These are phyloP conservation scores for Fusarium humuli DNA, from an alignment of 2,329 filamentous ascomycete genomes.

Conservation along the genomic window DNA sequence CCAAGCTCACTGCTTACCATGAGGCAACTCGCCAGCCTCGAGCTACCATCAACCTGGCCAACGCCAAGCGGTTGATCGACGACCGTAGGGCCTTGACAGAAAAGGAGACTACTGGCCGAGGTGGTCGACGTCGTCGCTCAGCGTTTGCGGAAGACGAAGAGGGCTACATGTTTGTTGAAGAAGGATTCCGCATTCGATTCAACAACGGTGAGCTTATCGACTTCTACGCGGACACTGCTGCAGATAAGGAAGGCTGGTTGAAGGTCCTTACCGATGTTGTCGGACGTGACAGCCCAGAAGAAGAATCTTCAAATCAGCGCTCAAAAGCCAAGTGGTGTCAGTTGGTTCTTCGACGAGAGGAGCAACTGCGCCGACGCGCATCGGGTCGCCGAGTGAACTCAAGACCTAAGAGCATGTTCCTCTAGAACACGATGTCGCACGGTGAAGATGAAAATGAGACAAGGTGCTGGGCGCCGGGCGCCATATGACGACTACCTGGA, in stretches of 20 bases:
- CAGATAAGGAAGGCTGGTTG: slow-evolving; percentile 96
- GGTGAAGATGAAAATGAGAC: slow-evolving; percentile 35
- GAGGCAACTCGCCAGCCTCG: slow-evolving; percentile 95
- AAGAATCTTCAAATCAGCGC: slow-evolving; percentile 56
- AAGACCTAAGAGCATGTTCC: slow-evolving; percentile 68
- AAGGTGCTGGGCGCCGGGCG: slow-evolving; percentile 42
- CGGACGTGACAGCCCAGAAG: slow-evolving; percentile 65
- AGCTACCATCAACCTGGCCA: slow-evolving; percentile 95
- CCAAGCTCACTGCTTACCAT: slow-evolving; percentile 94
- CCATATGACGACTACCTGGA: slow-evolving; percentile 42
- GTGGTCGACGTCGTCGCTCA: slow-evolving; percentile 86
- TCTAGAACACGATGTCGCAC: slow-evolving; percentile 50
- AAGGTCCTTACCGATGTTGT: slow-evolving; percentile 80
- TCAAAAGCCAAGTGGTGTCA: slow-evolving; percentile 74
- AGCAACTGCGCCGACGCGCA: slow-evolving; percentile 66
- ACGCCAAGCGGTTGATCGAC: slow-evolving; percentile 92
- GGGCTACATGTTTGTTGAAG: slow-evolving; percentile 99
- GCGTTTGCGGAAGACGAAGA: slow-evolving; percentile 98
- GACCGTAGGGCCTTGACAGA: slow-evolving; percentile 87
- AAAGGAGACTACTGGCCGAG: slow-evolving; percentile 81
- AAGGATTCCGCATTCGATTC: slow-evolving; percentile 98
- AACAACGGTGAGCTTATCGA: slow-evolving; percentile 98
- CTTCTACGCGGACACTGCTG: slow-evolving; percentile 92
- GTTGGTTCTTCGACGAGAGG: slow-evolving; percentile 72
- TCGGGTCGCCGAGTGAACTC: slow-evolving; percentile 66